Evolutionary conservation across 345 rosid genomes (phyloP).

Genomic region (Kandelia obovata): DNA sequence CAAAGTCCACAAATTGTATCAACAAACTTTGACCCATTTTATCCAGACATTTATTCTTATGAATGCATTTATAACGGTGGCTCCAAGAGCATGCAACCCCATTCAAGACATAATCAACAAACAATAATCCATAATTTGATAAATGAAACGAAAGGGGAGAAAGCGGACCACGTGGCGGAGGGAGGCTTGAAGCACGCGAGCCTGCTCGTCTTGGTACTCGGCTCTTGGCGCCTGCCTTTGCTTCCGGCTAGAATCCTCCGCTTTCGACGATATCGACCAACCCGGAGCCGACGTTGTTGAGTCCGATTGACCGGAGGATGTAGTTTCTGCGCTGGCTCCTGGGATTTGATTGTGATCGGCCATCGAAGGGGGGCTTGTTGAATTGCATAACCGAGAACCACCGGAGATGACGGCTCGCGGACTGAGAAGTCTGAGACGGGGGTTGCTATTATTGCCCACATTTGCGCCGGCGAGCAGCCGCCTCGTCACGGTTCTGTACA

Average conservation of each 20-base stretch:
- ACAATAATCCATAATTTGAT: not conserved
- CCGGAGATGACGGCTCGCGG: conserved; percentile 19
- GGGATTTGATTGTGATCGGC: conserved; percentile 27
- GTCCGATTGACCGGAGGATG: conserved; percentile 27
- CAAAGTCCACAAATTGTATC: no score
- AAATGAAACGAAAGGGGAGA: not conserved
- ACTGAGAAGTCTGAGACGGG: conserved; percentile 20
- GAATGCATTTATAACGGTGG: no score
- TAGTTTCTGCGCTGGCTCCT: not conserved
- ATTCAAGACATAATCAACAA: not conserved
- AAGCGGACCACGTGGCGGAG: conserved; percentile 72
- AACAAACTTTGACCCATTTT: no score
- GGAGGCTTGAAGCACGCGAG: conserved; percentile 71
- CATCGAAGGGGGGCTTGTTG: conserved; percentile 28
- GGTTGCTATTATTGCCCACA: conserved; percentile 1
- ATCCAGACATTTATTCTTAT: no score
- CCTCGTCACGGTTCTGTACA: conserved; percentile 65
- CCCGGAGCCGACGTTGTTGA: conserved; percentile 28
- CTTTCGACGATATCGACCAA: conserved; percentile 23
- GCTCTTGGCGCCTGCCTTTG: conserved; percentile 45
- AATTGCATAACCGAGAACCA: conserved; percentile 39
- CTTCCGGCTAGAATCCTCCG: conserved; percentile 36
- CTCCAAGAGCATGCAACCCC: not conserved
- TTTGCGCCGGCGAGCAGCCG: conserved; percentile 39
- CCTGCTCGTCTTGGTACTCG: conserved; percentile 70